Base-by-base conservation (phyloP, 352 stramenopile species). In the Elongisporangium anandrum region DNA sequence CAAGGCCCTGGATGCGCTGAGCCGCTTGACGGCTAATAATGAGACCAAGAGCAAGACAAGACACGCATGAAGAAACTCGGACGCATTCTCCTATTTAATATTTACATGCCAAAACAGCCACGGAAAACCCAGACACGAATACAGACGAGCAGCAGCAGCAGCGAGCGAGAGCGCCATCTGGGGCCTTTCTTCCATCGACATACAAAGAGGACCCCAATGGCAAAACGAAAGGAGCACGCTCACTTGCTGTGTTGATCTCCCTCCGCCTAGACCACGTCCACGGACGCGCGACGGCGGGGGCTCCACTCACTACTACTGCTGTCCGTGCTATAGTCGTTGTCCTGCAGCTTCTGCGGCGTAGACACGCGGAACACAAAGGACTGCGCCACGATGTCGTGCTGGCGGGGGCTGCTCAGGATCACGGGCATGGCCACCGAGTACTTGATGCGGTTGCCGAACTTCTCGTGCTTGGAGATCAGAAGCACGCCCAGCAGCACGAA, bases 391-490 rank as follows among this genome's bases (percentile, higher is more conserved):
- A 95, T 95, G 63, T 93, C 84, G 61, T 93, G 81, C 64, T 95
- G 83, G 12, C 83, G 81, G 17, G 84, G 83, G 48, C 74, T 88
- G 81, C 86, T 93, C 55, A 95, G 71, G 47, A 79, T 92, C 66
- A 95, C 89, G 24, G 86, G 86, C 86, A 95, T 92, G 8, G 86
- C 86, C 62, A 95, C 81, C 49, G 81, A 89, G 72, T 95, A 95
- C 74, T 95, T 95, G 71, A 95, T 76, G 60, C 81, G 77, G 68
- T 92, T 93, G 61, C 86, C 86, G 51, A 93, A 93, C 68, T 95
- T 95, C 68, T 95, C 74, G 64, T 95, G 86, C 69, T 95, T 95
- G 21, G 86, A 88, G 24, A 95, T 73, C 4, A 95, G 70, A 59
- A 69, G 87, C 54, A 95, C 93, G 22, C 86, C 86, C 8, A 86